Evolutionary conservation across 805 yeast species (phyloP), one percentile per base, ranked within the genome.

Genomic region (Torulaspora quercuum): DNA sequence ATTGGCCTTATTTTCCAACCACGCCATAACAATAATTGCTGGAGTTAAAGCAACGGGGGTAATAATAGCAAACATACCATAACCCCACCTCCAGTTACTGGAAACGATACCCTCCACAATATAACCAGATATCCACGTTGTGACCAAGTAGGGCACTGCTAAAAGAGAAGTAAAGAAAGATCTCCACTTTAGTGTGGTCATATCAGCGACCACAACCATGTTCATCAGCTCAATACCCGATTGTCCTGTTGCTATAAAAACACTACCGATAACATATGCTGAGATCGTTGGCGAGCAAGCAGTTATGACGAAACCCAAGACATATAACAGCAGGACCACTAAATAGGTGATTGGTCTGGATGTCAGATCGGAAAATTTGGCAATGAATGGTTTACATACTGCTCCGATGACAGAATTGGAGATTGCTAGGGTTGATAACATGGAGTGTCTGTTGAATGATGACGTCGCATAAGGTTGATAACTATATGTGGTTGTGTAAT

Each of bases 61-160:
- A 17, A 72, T 63, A 26, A 72, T 62, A 14, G 70, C 65, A 59
- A 73, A 73, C 55, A 70, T 63, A 33, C 75, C 75, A 46, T 66
- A 71, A 17, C 76, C 78, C 72, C 73, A 68, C 53, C 76, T 63
- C 80, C 80, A 75, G 27, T 65, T 63, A 16, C 42, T 36, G 25
- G 44, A 46, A 10, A 59, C 48, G 14, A 70, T 52, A 20, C 59
- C 55, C 4, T 49, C 45, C 7, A 53, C 67, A 41, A 67, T 65
- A 4, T 51, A 55, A 35, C 73, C 74, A n/a, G 69, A 49, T 39
- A 66, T 52, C 71, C 72, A 70, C 14, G 65, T 57, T 35, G 61
- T 69, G 42, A 64, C 57, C 37, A 69, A 48, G 43, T 54, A 70
- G 14, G 75, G 75, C 8, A 66, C 41, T 24, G 66, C 50, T 7